These are phyloP conservation scores for Mrakia frigida DNA, from an alignment of 768 basidiomycete genomes.

Conservation along the genomic window DNA sequence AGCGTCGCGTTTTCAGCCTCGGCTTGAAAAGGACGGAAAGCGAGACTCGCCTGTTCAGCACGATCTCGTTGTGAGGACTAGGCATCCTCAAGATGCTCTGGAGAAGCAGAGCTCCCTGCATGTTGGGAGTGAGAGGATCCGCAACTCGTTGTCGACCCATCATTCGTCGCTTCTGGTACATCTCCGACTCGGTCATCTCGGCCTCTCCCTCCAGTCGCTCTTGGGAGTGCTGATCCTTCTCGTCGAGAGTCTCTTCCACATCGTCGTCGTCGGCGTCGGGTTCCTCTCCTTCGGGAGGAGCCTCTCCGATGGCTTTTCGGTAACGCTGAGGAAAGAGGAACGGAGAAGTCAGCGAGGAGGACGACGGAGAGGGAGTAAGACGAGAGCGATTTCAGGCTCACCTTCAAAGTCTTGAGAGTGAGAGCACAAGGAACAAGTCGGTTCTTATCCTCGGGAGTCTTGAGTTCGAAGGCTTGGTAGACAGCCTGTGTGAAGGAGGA, in stretches of 20 bases:
- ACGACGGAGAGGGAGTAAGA: constrained; percentile 33
- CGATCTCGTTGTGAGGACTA: constrained; percentile 55
- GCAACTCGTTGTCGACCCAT: constrained; percentile 9
- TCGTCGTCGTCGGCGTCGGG: constrained; percentile 27
- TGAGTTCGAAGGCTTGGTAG: constrained; percentile 57
- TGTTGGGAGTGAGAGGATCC: constrained; percentile 57
- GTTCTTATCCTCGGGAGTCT: constrained; percentile 50
- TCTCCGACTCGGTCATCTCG: constrained; percentile 35
- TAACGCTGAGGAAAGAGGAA: constrained; percentile 35
- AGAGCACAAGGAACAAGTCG: constrained; percentile 66
- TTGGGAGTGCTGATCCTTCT: constrained; percentile 7
- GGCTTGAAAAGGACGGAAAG: not conserved
- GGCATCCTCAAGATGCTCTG: constrained; percentile 72
- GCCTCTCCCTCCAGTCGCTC: constrained; percentile 36
- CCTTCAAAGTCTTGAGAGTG: constrained; percentile 45
- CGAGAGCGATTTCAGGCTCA: constrained; percentile 34
- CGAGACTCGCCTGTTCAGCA: constrained; percentile 63
- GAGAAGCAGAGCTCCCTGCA: constrained; percentile 78
- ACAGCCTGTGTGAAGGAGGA: constrained; percentile 50
- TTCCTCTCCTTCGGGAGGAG: constrained; percentile 27
- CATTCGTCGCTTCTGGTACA: constrained; percentile 16
- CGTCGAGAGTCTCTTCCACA: constrained; percentile 33
- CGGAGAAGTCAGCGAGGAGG: not conserved
- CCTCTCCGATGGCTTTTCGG: constrained; percentile 33
- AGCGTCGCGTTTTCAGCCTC: not conserved